Conservation (phyloP, 1,284 basidiomycete species). For the Leucoagaricus sp. region DNA sequence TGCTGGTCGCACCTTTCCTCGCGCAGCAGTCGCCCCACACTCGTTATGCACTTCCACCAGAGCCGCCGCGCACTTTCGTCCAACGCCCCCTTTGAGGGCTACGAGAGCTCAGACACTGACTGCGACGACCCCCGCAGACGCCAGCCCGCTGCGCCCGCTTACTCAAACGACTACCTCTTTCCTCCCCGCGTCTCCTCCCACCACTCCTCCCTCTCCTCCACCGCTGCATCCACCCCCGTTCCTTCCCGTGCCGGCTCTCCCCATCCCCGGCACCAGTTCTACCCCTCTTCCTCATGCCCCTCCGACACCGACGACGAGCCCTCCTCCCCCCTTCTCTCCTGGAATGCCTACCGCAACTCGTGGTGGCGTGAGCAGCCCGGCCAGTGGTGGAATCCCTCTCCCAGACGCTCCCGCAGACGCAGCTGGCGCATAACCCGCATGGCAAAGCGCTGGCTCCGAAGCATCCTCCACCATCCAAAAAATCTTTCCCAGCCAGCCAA, state of each 20-base stretch:
- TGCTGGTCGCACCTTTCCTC: neutral
- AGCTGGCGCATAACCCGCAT: conserved; percentile 45
- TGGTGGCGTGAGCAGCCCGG: conserved; percentile 47
- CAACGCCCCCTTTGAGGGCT: conserved; percentile 13
- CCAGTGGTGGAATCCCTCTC: conserved; percentile 52
- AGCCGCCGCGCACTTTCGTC: neutral
- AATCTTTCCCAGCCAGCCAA: conserved; percentile 79
- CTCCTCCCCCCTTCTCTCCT: conserved; percentile 50
- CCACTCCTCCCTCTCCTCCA: conserved; percentile 41
- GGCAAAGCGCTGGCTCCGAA: conserved; percentile 54
- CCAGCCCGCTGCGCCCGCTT: conserved; percentile 22
- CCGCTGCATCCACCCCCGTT: conserved; percentile 42
- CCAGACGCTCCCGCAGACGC: conserved; percentile 41
- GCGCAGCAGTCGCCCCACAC: too few species aligned
- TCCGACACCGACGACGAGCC: conserved; percentile 71
- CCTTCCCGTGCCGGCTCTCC: conserved; percentile 52
- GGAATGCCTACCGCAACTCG: conserved; percentile 32
- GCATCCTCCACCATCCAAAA: conserved; percentile 69
- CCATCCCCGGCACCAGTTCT: conserved; percentile 43
- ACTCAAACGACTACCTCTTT: conserved; percentile 30
- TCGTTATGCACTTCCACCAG: too few species aligned
- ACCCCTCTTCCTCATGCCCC: conserved; percentile 49
- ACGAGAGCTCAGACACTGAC: conserved; percentile 37
- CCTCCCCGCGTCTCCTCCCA: conserved; percentile 33
- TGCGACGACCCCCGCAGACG: conserved; percentile 23